Evolutionary conservation across 2,329 filamentous ascomycete species (phyloP), one percentile per base, ranked within the genome.

Genomic region (Diaporthe sp.): DNA sequence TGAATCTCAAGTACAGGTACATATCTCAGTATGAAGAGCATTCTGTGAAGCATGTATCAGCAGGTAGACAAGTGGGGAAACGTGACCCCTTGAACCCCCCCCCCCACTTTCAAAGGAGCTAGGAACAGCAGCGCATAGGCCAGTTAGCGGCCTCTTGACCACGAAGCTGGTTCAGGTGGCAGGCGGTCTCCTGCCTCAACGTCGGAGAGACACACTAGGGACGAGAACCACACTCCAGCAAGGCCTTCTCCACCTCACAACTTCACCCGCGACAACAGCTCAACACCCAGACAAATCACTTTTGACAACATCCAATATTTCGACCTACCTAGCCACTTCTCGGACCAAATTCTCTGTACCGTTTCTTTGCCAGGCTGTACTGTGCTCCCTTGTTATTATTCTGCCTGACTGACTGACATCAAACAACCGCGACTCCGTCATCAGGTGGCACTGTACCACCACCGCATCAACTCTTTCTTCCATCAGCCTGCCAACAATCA

Each of bases 161-260:
- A 68, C 13, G 22, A 15, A 68, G 62, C 62, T 68, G 62, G 31
- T 68, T 25, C 42, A n/a, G 61, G 5, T 34, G 42, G 62, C 62
- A 17, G 65, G 31, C 46, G 31, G 46, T 55, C 49, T 55, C 34
- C 65, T 70, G 65, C 65, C 34, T 70, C 65, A 42, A 42, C 9
- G 65, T 53, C 65, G 31, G 65, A 53, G 61, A 65, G 12, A 68
- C 62, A 68, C 34, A 55, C 46, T 68, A 68, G 46, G 62, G 46
- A 68, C 62, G 28, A 53, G 62, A 37, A 68, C 62, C 44, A 68
- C 65, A 42, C 65, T 42, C 22, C 46, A 55, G 65, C 49, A 70
- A 68, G 65, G 65, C 31, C 65, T 53, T 70, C 65, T 70, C 65
- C 65, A 70, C 65, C 65, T 70, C 65, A 55, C 65, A 70, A 70